Evolutionary conservation across 2,329 filamentous ascomycete species (phyloP).

Genomic region (Penicillium palitans): DNA sequence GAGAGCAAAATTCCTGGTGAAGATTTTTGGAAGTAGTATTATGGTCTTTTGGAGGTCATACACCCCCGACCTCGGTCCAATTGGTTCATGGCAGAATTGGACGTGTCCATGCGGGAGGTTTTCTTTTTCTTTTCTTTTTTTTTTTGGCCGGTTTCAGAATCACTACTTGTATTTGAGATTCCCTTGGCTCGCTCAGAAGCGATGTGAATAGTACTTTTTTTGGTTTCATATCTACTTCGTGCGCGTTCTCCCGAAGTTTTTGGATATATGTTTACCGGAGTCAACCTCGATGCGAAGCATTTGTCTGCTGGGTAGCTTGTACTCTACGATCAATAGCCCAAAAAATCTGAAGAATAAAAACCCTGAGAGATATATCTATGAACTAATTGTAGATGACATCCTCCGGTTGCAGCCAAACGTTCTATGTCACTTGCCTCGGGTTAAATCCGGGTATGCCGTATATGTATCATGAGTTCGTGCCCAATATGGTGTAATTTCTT

Average conservation of each 20-base stretch:
- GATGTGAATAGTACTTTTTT: constrained; percentile 22
- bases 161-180: constrained; percentile 26
- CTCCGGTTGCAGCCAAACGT: neutral
- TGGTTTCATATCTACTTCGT: constrained; percentile 2
- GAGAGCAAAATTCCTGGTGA: constrained; percentile 16
- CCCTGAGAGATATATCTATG: neutral
- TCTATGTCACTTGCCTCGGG: neutral
- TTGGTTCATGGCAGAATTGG: neutral
- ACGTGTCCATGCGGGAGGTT: constrained; percentile 5
- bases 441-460: neutral
- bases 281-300: neutral
- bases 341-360: neutral
- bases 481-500: neutral
- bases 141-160: constrained; percentile 9
- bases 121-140: neutral
- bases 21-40: neutral
- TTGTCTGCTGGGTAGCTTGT: neutral
- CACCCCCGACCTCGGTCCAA: neutral
- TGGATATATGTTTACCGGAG: neutral
- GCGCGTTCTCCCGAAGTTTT: neutral
- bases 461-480: neutral
- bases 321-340: neutral
- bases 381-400: too few species aligned
- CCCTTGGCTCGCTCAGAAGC: constrained; percentile 22
- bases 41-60: neutral